These are phyloP conservation scores for Sarcomyxa edulis DNA, from an alignment of 768 basidiomycete genomes.

Conservation along the genomic window DNA sequence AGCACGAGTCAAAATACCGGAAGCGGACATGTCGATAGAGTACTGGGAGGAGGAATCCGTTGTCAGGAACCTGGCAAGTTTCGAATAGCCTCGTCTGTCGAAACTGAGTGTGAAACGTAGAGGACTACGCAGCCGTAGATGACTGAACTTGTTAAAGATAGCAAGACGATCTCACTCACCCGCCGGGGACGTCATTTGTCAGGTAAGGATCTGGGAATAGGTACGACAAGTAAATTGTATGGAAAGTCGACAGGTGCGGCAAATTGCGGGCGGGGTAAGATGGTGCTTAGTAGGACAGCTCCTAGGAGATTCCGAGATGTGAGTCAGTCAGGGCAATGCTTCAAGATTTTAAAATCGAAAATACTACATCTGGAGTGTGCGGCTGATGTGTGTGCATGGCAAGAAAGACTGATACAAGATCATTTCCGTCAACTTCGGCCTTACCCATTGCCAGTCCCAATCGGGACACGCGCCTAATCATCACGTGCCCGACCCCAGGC, in stretches of 20 bases:
- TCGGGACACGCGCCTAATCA: no score
- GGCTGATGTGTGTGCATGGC: constrained; percentile 4
- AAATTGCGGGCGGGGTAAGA: no score
- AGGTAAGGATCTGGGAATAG: constrained; percentile 7
- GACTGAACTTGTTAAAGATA: constrained; percentile 7
- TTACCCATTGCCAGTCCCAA: no score
- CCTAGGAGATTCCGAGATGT: constrained; percentile 5
- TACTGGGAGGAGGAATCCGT: constrained; percentile 13
- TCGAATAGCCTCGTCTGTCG: constrained; percentile 29
- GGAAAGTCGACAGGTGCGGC: constrained; percentile 3
- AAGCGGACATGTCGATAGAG: constrained; percentile 15
- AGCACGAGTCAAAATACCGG: constrained; percentile 16
- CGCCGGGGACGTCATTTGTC: constrained; percentile 12
- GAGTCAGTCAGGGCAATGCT: constrained; percentile 3
- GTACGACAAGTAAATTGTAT: constrained; percentile 6
- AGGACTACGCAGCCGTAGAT: constrained; percentile 13
- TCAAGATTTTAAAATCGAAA: constrained; percentile 1
- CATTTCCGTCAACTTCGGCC: no score
- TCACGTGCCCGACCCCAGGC: no score
- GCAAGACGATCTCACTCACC: no score
- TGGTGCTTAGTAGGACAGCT: not conserved
- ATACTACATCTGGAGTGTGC: constrained; percentile 1
- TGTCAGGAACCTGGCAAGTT: constrained; percentile 19
- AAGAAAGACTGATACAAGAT: constrained; percentile 5
- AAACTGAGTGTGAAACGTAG: constrained; percentile 22